Evolutionary conservation across 2,329 filamentous ascomycete genomes (phyloP).

Genomic region (Cadophora sp.): DNA sequence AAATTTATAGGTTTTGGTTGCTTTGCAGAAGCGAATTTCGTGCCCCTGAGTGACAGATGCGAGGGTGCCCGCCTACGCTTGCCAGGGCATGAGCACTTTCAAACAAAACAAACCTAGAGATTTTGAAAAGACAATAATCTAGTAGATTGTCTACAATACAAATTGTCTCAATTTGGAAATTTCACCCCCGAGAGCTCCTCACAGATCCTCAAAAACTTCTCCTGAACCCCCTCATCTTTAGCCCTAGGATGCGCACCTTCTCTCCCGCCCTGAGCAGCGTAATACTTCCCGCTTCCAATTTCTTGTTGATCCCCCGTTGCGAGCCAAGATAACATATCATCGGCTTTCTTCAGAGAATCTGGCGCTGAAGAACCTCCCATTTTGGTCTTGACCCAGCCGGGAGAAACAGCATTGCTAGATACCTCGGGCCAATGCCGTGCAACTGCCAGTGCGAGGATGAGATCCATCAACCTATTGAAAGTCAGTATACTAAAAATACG

Average conservation of each 20-base stretch:
- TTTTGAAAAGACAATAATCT: too few relatives aligned
- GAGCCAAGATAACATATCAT: slow-evolving; percentile 13
- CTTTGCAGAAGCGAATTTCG: too few relatives aligned
- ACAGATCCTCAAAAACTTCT: slow-evolving; percentile 23
- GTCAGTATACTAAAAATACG: too few relatives aligned
- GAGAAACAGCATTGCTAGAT: slow-evolving; percentile 18
- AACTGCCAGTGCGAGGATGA: slow-evolving; percentile 20
- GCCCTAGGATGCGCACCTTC: not conserved
- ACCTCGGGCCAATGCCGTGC: slow-evolving; percentile 23
- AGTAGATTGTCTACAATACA: too few relatives aligned
- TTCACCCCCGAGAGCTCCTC: slow-evolving; percentile 17
- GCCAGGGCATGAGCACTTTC: too few relatives aligned
- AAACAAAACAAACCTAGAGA: not conserved
- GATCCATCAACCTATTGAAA: slow-evolving; percentile 15
- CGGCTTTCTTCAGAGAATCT: slow-evolving; percentile 14
- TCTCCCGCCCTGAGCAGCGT: slow-evolving; percentile 6
- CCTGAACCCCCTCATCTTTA: slow-evolving; percentile 13
- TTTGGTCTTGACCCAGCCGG: slow-evolving; percentile 24
- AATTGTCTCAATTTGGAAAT: slow-evolving; percentile 1
- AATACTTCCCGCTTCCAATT: slow-evolving; percentile 22
- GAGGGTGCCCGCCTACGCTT: too few relatives aligned
- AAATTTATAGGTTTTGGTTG: too few relatives aligned
- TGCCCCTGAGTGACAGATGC: too few relatives aligned
- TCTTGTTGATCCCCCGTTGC: slow-evolving; percentile 9
- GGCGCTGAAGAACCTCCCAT: slow-evolving; percentile 23